Conservation (phyloP, 2,329 filamentous ascomycete genomes). For the Hypoxylon sp. region DNA sequence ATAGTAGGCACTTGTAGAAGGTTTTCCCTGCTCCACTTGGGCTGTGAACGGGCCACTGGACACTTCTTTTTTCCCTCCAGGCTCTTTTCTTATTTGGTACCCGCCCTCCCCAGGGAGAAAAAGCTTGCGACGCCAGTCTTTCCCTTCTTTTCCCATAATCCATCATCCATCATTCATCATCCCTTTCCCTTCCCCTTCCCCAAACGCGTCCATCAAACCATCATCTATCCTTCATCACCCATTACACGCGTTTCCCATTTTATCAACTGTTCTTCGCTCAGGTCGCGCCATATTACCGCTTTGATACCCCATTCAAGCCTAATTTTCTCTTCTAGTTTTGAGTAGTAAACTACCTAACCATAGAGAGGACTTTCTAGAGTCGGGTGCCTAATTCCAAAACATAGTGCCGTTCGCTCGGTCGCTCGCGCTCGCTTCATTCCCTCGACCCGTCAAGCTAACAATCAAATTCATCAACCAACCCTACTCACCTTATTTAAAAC, state of each 20-base stretch:
- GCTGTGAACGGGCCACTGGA: constrained; percentile 4
- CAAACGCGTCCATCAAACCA: constrained; percentile 1
- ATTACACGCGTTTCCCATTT: background rate
- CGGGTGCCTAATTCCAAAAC: constrained; percentile 21
- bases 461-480: constrained; percentile 24
- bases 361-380: constrained; percentile 21
- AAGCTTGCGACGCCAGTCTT: constrained; percentile 36
- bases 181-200: background rate
- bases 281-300: constrained; percentile 8
- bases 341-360: constrained; percentile 34
- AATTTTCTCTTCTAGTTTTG: constrained; percentile 21
- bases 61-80: constrained; percentile 21
- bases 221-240: constrained; percentile 13
- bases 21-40: constrained; percentile 34
- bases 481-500: constrained; percentile 18
- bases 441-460: constrained; percentile 30
- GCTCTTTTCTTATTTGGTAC: constrained; percentile 3
- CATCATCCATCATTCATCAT: constrained; percentile 4
- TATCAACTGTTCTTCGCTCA: constrained; percentile 20
- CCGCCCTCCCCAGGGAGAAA: constrained; percentile 18
- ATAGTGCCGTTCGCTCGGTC: constrained; percentile 30
- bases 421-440: constrained; percentile 27
- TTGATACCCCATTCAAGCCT: constrained; percentile 22
- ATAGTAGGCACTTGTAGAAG: background rate
- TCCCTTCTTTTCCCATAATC: constrained; percentile 19